Conservation (phyloP, 805 yeast genomes). For the Metschnikowia gelsemii region DNA sequence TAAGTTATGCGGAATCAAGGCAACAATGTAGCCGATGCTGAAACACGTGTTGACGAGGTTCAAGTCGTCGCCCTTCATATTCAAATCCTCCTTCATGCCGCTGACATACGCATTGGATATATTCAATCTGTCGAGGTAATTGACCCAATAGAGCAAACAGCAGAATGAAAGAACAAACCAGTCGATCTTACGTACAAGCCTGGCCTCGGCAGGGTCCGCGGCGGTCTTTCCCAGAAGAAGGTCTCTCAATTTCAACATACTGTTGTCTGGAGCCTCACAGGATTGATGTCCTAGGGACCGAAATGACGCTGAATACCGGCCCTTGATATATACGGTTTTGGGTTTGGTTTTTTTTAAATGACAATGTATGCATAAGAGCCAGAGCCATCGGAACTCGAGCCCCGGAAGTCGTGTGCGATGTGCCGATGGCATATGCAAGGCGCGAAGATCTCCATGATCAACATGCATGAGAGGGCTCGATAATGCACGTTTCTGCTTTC, state of each 20-base stretch:
- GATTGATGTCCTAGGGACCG: too few relatives aligned
- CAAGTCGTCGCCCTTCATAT: conserved; percentile 47
- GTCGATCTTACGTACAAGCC: conserved; percentile 36
- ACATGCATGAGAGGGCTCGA: too few relatives aligned
- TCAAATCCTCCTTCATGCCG: conserved; percentile 60
- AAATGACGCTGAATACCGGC: too few relatives aligned
- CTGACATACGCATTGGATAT: conserved; percentile 61
- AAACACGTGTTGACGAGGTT: conserved; percentile 55
- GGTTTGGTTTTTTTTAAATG: too few relatives aligned
- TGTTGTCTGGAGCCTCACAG: too few relatives aligned
- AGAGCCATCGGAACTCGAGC: too few relatives aligned
- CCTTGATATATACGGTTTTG: too few relatives aligned
- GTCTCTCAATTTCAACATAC: conserved; percentile 4
- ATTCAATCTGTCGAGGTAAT: conserved; percentile 59
- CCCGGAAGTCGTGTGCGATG: too few relatives aligned
- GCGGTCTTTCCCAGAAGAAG: conserved; percentile 4
- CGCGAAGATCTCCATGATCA: too few relatives aligned
- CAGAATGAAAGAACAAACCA: conserved; percentile 43
- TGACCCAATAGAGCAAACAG: conserved; percentile 45
- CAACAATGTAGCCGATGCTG: conserved; percentile 60
- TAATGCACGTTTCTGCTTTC: too few relatives aligned
- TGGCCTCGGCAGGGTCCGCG: conserved; percentile 9
- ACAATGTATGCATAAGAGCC: too few relatives aligned
- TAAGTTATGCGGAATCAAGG: conserved; percentile 61
- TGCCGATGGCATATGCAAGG: too few relatives aligned